Base-by-base conservation (phyloP, 306 rosid species). In the Medicago ruthenica region DNA sequence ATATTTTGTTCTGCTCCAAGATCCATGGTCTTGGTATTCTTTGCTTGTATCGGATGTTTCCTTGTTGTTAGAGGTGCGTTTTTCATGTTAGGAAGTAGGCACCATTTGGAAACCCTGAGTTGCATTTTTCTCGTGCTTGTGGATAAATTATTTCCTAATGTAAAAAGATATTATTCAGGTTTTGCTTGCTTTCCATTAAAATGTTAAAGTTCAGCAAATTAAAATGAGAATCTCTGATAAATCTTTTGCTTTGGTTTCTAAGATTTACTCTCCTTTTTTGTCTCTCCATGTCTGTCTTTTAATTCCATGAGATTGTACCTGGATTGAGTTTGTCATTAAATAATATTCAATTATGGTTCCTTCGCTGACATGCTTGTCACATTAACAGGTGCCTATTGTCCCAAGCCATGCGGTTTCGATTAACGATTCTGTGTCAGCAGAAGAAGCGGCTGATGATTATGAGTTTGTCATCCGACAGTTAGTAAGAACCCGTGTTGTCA, bases 381-480 rank as follows among this genome's bases (percentile, higher is more conserved):
- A 53, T 68, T 59, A 39, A 57, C 89, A 96, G 99, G 93, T 92
- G 40, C 98, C 98, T 22, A 85, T 96, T 82, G 86, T 90, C 82
- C 96, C 92, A 18, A 92, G 96, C 60, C 99, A 92, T 47, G 96
- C 91, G 69, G 89, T 84, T 83, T 90, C 99, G 17, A 92, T 96
- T 69, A 96, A 96, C 31, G 97, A 92, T 80, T 86, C 92, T 0
- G 87, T 96, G 68, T 88, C 99, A 50, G 98, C 97, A 11, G 99
- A 96, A 87, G 96, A 90, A 78, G 99, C 99, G 61, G 97, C 99
- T 17, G 86, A 82, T 66, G 97, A 91, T 48, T 96, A 96, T 8
- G 96, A 91, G 89, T 96, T 96, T 21, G 91, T 58, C 70, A 89
- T 96, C 79, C 96, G 99, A 24, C 99, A 96, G 82, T 58, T 89